phyloP scores from a whole-genome alignment of 768 basidiomycete species.

The Suillus variegatus region DNA sequence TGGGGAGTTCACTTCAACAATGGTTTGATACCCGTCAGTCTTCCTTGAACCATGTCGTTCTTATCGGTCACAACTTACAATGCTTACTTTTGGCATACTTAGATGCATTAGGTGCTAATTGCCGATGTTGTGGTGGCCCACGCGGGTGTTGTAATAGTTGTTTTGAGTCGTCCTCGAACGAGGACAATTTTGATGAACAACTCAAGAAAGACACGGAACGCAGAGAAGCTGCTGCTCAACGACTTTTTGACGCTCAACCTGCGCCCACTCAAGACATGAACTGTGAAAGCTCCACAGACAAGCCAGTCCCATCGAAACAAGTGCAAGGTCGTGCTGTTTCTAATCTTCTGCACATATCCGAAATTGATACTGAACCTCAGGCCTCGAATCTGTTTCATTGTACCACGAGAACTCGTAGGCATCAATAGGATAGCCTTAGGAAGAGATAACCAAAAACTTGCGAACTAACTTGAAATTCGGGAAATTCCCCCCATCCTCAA shows the following conservation, averaged over 20 bases:
- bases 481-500: background rate
- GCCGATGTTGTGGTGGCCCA: slow-evolving; percentile 13
- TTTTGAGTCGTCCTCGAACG: slow-evolving; percentile 1
- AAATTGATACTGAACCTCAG: background rate
- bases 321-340: background rate
- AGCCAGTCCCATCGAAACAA: background rate
- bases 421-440: background rate
- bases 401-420: background rate
- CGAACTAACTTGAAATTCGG: background rate
- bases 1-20: background rate
- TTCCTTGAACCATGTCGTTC: background rate
- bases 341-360: background rate
- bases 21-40: slow-evolving; percentile 2
- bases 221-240: slow-evolving; percentile 6
- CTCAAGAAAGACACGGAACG: slow-evolving; percentile 7
- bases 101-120: slow-evolving; percentile 6
- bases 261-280: slow-evolving; percentile 21
- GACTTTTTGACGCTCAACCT: slow-evolving; percentile 26
- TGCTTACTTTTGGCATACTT: background rate
- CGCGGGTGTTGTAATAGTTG: slow-evolving; percentile 15
- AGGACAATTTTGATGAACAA: slow-evolving; percentile 9
- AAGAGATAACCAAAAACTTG: background rate
- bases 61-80: no score
- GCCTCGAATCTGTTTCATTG: background rate
- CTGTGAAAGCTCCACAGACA: background rate